Evolutionary conservation across 2,329 filamentous ascomycete species (phyloP), one percentile per base, ranked within the genome.

Genomic region (Hortaea werneckii): DNA sequence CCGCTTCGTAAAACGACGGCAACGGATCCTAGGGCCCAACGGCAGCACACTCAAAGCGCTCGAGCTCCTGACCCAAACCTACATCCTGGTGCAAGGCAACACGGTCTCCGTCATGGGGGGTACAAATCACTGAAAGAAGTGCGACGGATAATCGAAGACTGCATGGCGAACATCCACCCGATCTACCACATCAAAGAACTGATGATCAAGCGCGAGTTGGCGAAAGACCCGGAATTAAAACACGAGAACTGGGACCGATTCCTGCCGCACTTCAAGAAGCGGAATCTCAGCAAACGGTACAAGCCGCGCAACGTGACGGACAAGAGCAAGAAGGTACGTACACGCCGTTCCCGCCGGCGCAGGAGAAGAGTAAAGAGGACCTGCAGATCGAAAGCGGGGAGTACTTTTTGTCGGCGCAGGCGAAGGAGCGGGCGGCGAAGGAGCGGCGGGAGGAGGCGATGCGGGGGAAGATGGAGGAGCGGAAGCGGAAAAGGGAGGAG

Each of bases 281-380:
- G 87, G 61, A 90, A 83, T 46, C 76, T 96, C 54, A 88, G 80
- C 71, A 89, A 88, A 72, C 78, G 92, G 55, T 79, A 80, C 55
- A 80, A 82, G 57, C 94, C 92, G 0, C 79, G 79, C 74, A 87
- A 86, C 61, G 82, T 98, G 63, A 87, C 79, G 44, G 89, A 98
- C 74, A 98, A 98, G 77, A 69, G 74, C 63, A 94, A 90, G 78
- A 96, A 95, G 40, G 34, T 77, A 69, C 75, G 9, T 98, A 95
- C 74, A 98, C 94, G 54, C 90, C 92, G 7, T 98, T 98, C 81
- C 92, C 92, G 41, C 92, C 92, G 5, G 79, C 88, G 38, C 88
- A 89, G 54, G 90, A 98, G 76, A 95, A 95, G 85, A 95, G 89
- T 79, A 98, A 96, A 79, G 79, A 98, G 58, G 92, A 98, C 68